These are phyloP conservation scores for Crithidia brevicula DNA, from an alignment of 208 protist species.

Conservation along the genomic window DNA sequence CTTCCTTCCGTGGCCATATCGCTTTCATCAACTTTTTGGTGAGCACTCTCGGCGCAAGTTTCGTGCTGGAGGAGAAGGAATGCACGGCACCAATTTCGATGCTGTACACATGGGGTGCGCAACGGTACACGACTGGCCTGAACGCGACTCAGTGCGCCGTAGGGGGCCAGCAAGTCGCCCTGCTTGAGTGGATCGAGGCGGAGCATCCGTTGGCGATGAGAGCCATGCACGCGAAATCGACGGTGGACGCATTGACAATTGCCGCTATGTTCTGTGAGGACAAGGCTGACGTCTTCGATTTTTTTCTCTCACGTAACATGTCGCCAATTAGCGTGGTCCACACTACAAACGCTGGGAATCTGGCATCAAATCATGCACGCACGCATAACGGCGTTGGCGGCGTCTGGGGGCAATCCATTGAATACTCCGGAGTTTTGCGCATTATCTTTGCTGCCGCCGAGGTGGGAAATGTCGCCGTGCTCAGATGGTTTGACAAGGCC, in stretches of 20 bases:
- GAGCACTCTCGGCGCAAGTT: slow-evolving; percentile 18
- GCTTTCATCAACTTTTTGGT: slow-evolving; percentile 33
- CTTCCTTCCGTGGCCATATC: slow-evolving; percentile 29
- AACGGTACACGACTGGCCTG: slow-evolving; percentile 20
- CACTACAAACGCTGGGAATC: neutral
- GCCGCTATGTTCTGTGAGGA: slow-evolving; percentile 33
- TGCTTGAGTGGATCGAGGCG: slow-evolving; percentile 49
- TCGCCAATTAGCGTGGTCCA: neutral
- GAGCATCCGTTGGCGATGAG: slow-evolving; percentile 25
- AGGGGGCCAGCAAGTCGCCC: slow-evolving; percentile 33
- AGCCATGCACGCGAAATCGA: neutral
- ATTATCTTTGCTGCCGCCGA: slow-evolving; percentile 51
- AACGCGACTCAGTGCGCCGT: slow-evolving; percentile 42
- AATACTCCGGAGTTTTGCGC: slow-evolving; percentile 15
- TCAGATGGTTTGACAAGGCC: slow-evolving; percentile 39
- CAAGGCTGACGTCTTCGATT: slow-evolving; percentile 30
- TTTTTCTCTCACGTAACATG: slow-evolving; percentile 33
- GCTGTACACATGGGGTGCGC: slow-evolving; percentile 5
- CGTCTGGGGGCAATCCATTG: neutral
- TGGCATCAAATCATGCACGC: neutral
- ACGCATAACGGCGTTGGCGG: neutral
- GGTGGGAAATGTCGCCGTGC: slow-evolving; percentile 36
- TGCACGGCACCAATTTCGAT: neutral
- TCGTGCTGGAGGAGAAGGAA: slow-evolving; percentile 35
- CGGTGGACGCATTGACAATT: slow-evolving; percentile 10